Evolutionary conservation across 805 yeast species (phyloP), one percentile per base, ranked within the genome.

Genomic region (Lachancea mirantina): DNA sequence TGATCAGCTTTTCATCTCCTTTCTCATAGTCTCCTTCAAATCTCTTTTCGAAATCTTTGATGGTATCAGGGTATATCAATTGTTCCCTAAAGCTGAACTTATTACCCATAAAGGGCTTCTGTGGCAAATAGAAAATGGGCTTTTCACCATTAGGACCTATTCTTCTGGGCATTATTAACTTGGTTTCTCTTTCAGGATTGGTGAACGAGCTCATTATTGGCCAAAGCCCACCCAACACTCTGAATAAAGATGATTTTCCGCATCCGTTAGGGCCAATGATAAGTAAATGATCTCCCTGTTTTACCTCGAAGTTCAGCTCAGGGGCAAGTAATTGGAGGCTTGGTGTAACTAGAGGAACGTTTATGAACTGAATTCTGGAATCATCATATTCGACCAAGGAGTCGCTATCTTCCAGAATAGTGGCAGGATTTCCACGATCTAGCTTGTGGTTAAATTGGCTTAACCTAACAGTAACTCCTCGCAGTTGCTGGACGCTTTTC

Each of bases 181-280:
- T 53, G 32, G 76, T 74, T 46, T 72, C 71, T 3, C 72, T 62
- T 25, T 67, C 66, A 5, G 94, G 94, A 17, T 83, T 73, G 5
- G 70, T 70, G 23, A 84, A 68, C 15, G 61, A 57, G 19, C 64
- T 60, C 27, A 70, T 64, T 14, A 87, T 78, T 3, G 92, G 94
- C 97, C 97, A 88, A 44, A 88, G 66, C 0, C 96, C 96, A 35
- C 96, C 96, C 28, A 88, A 68, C 49, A 88, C 74, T 52, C 97
- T 72, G 57, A 88, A 88, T 36, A 88, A 63, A 0, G 96, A 88
- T 0, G 96, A 87, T 60, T 88, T 88, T 17, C 97, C 97, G 42
- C 95, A 83, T 1, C 97, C 97, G 52, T 88, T 88, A 9, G 96
- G 96, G 0, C 97, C 97, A 7, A 89, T 87, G 52, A 88, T 87